phyloP scores from a whole-genome alignment of 192 early-diverging fungal genomes.

The Rhizoclosmatium globosum region DNA sequence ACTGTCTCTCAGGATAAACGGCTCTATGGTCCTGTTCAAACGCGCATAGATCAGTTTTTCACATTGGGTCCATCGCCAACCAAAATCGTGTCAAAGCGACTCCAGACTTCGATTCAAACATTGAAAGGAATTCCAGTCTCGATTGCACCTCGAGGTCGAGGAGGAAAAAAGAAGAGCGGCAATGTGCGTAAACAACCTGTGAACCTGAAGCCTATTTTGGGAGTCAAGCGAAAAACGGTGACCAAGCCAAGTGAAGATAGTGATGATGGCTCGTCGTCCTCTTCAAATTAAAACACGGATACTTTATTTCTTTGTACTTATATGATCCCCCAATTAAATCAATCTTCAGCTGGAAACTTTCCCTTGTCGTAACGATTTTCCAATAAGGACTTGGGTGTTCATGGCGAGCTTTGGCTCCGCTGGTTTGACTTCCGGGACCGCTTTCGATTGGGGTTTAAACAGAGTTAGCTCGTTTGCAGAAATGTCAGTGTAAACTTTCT shows the following conservation, averaged over 20 bases:
- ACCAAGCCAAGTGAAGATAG: not conserved
- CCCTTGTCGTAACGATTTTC: slow-evolving; percentile 17
- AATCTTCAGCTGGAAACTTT: not conserved
- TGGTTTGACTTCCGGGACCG: not conserved
- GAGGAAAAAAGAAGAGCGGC: not conserved
- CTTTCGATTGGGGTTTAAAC: not conserved
- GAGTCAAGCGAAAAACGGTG: not conserved
- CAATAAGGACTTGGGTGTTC: slow-evolving; percentile 26
- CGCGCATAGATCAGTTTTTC: slow-evolving; percentile 51
- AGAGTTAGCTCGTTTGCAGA: not conserved
- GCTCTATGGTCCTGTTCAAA: slow-evolving; percentile 24
- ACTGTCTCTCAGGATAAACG: slow-evolving; percentile 14
- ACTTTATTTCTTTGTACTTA: slow-evolving; percentile 5
- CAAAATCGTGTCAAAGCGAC: slow-evolving; percentile 16
- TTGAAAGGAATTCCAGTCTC: slow-evolving; percentile 1
- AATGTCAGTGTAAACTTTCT: slow-evolving; percentile 28
- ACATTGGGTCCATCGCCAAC: not conserved
- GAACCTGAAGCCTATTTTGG: not conserved
- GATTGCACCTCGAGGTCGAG: not conserved
- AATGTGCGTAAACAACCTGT: not conserved
- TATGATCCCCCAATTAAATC: no score
- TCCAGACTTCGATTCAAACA: not conserved
- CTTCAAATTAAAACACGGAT: not conserved
- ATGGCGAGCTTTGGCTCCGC: not conserved
- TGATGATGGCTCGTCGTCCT: not conserved